Conservation (phyloP, 2,329 filamentous ascomycete species). For the Venturia nashicola region DNA sequence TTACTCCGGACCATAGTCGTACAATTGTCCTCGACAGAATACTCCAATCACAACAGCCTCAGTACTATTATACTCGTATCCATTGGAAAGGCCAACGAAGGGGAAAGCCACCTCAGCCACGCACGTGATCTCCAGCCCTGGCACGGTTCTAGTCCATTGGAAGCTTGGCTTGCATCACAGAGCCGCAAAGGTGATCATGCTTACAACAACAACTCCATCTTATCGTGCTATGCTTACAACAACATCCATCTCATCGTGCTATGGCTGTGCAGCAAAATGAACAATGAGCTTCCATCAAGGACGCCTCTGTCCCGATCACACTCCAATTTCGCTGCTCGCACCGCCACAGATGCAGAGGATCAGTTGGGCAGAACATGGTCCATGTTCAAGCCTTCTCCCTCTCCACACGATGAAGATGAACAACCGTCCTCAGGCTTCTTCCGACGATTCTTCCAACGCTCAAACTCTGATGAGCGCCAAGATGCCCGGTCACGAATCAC, state of each 20-base stretch:
- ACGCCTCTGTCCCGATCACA: conserved; percentile 14
- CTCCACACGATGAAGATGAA: background rate
- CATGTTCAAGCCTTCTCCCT: conserved; percentile 7
- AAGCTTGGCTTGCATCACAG: background rate
- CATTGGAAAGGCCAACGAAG: no score
- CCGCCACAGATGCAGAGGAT: conserved; percentile 32
- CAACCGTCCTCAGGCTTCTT: conserved; percentile 13
- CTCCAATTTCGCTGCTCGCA: conserved; percentile 33
- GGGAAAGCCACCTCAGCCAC: no score
- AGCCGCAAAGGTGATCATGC: background rate
- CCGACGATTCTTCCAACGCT: background rate
- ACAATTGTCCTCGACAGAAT: no score
- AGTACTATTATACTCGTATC: no score
- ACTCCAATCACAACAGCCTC: no score
- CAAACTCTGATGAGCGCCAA: background rate
- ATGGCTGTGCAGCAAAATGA: background rate
- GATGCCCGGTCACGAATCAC: background rate
- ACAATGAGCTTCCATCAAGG: background rate
- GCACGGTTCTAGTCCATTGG: background rate
- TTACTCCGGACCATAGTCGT: no score
- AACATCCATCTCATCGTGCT: no score
- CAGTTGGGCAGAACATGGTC: conserved; percentile 30
- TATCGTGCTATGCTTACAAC: no score
- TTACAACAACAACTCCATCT: no score
- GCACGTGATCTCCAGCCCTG: no score